Conservation (phyloP, 805 yeast species). For the Pichia eremophila region DNA sequence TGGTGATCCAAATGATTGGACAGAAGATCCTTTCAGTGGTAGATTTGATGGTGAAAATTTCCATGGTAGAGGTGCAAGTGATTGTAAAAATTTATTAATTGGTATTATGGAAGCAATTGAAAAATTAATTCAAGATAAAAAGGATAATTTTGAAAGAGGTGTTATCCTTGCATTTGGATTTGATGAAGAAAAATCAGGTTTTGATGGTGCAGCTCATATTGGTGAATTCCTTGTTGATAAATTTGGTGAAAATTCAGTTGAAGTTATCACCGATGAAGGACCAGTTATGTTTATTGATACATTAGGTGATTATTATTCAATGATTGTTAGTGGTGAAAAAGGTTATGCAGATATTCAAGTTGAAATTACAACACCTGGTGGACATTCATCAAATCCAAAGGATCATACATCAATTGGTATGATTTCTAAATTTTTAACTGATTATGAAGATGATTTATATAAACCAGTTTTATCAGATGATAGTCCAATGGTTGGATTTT, state of each 20-base stretch:
- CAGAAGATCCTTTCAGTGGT: constrained; percentile 57
- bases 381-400: constrained; percentile 51
- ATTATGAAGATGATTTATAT: constrained; percentile 51
- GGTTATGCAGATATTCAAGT: constrained; percentile 33
- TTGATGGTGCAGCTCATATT: constrained; percentile 49
- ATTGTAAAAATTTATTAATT: constrained; percentile 62
- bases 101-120: constrained; percentile 63
- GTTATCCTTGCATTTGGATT: constrained; percentile 61
- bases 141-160: constrained; percentile 48
- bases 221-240: constrained; percentile 36
- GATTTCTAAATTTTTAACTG: constrained; percentile 45
- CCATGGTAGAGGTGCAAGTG: constrained; percentile 74
- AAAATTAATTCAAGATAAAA: constrained; percentile 36
- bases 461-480: constrained; percentile 34
- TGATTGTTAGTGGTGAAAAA: constrained; percentile 29
- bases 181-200: constrained; percentile 71
- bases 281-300: constrained; percentile 37
- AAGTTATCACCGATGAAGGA: constrained; percentile 54
- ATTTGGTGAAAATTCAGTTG: constrained; percentile 53
- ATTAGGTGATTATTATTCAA: constrained; percentile 13
- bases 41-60: constrained; percentile 55
- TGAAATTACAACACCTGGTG: constrained; percentile 47
- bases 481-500: constrained; percentile 51
- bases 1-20: constrained; percentile 48
- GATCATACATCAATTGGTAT: constrained; percentile 76